Percentiles rank a stretch among this genome's conserved stretches.
Conservation (phyloP, 148 eudicot species). For the Mesembryanthemum crystallinum region DNA sequence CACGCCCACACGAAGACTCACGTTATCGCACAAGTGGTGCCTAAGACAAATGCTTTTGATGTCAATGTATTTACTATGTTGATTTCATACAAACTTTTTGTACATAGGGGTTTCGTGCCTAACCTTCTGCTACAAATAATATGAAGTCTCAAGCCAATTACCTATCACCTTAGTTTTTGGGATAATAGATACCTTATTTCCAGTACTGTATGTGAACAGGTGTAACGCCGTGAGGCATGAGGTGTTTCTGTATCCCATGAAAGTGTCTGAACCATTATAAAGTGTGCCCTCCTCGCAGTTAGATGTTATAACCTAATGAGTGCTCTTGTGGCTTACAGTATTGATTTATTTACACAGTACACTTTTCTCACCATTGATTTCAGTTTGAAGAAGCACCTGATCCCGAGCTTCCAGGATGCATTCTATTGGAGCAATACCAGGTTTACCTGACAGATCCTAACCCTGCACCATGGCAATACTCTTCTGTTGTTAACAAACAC, state of each 20-base stretch:
- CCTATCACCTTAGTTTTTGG: neutral
- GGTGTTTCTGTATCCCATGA: neutral
- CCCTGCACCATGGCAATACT: neutral
- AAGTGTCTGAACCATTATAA: neutral
- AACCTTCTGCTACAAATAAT: neutral
- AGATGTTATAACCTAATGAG: neutral
- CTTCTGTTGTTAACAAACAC: neutral
- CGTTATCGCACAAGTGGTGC: neutral
- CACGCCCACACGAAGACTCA: neutral
- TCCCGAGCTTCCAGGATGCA: slow-evolving; percentile 90
- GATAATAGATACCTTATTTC: neutral
- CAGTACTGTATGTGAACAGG: neutral
- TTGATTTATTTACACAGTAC: neutral
- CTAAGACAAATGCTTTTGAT: neutral
- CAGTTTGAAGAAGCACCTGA: slow-evolving; percentile 84
- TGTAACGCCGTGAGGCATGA: neutral
- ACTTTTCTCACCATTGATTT: slow-evolving; percentile 20
- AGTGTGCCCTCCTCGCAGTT: neutral
- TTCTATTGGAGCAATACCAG: slow-evolving; percentile 94
- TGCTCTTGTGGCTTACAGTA: neutral
- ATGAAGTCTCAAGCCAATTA: neutral
- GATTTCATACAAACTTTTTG: neutral
- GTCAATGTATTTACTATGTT: neutral
- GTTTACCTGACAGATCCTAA: slow-evolving; percentile 33
- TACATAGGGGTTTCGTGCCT: neutral